Evolutionary conservation across 768 basidiomycete species (phyloP), one percentile per base, ranked within the genome.

Genomic region (Suillus subaureus): DNA sequence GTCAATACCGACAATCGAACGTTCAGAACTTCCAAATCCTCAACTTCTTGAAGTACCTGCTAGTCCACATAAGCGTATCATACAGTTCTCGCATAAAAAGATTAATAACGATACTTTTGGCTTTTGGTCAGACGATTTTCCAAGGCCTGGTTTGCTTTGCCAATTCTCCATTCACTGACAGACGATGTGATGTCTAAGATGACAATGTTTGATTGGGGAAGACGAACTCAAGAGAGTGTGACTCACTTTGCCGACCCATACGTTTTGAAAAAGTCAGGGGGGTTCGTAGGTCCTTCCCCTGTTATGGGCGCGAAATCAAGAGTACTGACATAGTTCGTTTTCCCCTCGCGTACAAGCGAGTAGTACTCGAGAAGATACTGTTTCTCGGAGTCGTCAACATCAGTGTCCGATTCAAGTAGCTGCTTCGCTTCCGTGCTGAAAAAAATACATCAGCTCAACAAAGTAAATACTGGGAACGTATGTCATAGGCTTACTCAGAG

Each of bases 321-420:
- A 42, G 61, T 61, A 23, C 61, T 51, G 42, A 61, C 23, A 63
- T 73, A 73, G 68, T 69, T 70, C 43, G 76, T 72, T 71, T 75
- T 78, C 16, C 75, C 76, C 62, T 74, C 76, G 33, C 74, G 70
- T n/a, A 77, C 74, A 26, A 72, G 77, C 43, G 73, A 71, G 58
- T 70, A 75, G 61, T 71, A 73, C 65, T 79, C 79, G 64, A 73
- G 68, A 58, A 76, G 63, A 57, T 76, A 77, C 62, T 76, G 73
- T 62, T 73, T 75, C 61, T 77, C 76, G 18, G 75, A 64, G 67
- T 49, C 43, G 51, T 56, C 58, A 13, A 61, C 40, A 31, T 65
- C 54, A 21, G 45, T 65, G 28, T 67, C 51, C 54, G 71, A 67
- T 28, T 61, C 64, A 26, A 74, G 66, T n/a, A 71, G 67, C 58